Conservation (phyloP, 2,329 filamentous ascomycete genomes). For the Bipolaris zeicola region DNA sequence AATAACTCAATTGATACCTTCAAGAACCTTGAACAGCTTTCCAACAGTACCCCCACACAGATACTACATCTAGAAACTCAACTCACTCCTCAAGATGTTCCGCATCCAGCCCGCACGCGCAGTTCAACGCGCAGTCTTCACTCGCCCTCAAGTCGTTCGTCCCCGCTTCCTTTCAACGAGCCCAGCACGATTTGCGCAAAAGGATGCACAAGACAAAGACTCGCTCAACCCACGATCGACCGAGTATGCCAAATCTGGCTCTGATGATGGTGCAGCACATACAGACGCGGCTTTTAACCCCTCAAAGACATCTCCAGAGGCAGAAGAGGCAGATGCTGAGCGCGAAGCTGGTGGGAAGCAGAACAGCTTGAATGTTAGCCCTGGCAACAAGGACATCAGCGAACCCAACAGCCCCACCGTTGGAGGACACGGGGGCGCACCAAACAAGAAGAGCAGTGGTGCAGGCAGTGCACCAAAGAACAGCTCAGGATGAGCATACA, state of each 20-base stretch:
- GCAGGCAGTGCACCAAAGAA: slow-evolving; percentile 47
- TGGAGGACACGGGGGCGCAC: slow-evolving; percentile 48
- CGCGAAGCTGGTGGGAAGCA: slow-evolving; percentile 39
- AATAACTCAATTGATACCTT: background rate
- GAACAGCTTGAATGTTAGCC: slow-evolving; percentile 61
- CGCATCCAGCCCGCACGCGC: slow-evolving; percentile 30
- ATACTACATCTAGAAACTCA: background rate
- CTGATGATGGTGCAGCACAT: slow-evolving; percentile 63
- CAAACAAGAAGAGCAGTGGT: slow-evolving; percentile 41
- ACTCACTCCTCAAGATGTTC: slow-evolving; percentile 27
- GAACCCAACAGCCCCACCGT: slow-evolving; percentile 50
- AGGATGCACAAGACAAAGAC: slow-evolving; percentile 58
- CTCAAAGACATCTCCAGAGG: slow-evolving; percentile 69
- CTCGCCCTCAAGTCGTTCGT: slow-evolving; percentile 13
- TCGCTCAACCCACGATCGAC: slow-evolving; percentile 67
- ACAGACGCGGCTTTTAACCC: slow-evolving; percentile 71
- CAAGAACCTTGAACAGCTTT: background rate
- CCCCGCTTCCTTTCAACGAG: slow-evolving; percentile 35
- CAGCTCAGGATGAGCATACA: slow-evolving; percentile 17
- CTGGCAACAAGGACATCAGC: slow-evolving; percentile 65
- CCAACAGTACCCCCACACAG: background rate
- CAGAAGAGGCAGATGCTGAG: slow-evolving; percentile 54
- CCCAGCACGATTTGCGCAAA: slow-evolving; percentile 38
- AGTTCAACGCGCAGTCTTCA: slow-evolving; percentile 23
- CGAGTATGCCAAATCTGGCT: slow-evolving; percentile 72